phyloP scores from a whole-genome alignment of 768 basidiomycete genomes.

The Lactarius hengduanensis region DNA sequence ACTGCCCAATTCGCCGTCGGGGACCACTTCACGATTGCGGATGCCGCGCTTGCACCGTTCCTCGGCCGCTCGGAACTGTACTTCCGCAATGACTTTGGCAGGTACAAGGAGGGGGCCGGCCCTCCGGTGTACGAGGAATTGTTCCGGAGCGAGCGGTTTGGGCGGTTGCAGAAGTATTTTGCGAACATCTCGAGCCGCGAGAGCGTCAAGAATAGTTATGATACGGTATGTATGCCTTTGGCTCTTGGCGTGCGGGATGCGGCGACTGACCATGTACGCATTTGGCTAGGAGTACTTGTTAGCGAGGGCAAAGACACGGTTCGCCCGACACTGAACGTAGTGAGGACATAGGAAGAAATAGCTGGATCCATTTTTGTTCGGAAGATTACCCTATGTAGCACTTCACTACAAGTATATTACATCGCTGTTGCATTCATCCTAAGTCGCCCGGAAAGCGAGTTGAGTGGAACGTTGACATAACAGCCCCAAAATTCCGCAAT shows the following conservation, averaged over 20 bases:
- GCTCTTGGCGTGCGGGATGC: background rate
- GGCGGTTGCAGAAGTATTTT: constrained; percentile 47
- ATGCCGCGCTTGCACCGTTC: constrained; percentile 58
- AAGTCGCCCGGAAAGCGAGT: too few relatives aligned
- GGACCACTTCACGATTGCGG: constrained; percentile 54
- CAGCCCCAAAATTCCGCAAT: too few relatives aligned
- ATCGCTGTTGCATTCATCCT: too few relatives aligned
- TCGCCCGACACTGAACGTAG: background rate
- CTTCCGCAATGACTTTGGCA: constrained; percentile 51
- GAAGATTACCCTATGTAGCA: too few relatives aligned
- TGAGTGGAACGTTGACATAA: too few relatives aligned
- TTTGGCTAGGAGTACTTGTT: background rate
- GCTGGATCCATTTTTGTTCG: too few relatives aligned
- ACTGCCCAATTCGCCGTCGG: constrained; percentile 41
- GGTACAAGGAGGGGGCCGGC: constrained; percentile 41
- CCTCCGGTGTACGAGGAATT: constrained; percentile 40
- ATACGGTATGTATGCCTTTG: constrained; percentile 40
- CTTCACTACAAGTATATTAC: too few relatives aligned
- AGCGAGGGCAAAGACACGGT: background rate
- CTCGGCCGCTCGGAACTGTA: constrained; percentile 47
- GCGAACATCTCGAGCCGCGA: constrained; percentile 46
- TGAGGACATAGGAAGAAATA: background rate
- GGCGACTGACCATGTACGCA: background rate
- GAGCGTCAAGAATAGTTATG: constrained; percentile 52
- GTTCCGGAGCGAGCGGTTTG: constrained; percentile 44